Conservation (phyloP, 2,329 filamentous ascomycete species). For the Chaetomium strumarium region DNA sequence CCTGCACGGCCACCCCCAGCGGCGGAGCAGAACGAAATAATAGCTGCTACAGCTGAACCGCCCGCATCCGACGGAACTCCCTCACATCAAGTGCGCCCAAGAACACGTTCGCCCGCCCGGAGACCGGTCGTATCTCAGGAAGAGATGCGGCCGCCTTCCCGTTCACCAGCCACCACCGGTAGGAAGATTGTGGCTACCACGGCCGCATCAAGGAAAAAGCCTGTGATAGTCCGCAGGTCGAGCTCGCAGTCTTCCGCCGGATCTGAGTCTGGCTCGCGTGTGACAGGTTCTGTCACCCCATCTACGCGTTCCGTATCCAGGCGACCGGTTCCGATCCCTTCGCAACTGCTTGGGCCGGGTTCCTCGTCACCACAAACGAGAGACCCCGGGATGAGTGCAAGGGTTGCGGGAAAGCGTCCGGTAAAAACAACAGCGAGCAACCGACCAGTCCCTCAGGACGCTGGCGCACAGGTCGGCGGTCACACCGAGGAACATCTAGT, state of each 20-base stretch:
- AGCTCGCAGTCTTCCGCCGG: slow-evolving; percentile 43
- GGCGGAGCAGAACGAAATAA: slow-evolving; percentile 24
- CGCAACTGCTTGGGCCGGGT: slow-evolving; percentile 6
- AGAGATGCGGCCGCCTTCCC: slow-evolving; percentile 28
- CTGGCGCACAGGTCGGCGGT: background rate
- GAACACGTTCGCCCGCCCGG: slow-evolving; percentile 32
- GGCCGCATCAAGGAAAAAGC: slow-evolving; percentile 39
- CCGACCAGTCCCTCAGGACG: slow-evolving; percentile 10
- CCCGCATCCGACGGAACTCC: slow-evolving; percentile 21
- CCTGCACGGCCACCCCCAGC: slow-evolving; percentile 3
- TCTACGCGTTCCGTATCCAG: slow-evolving; percentile 6
- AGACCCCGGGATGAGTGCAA: slow-evolving; percentile 32
- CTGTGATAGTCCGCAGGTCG: slow-evolving; percentile 39
- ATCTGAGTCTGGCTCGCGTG: slow-evolving; percentile 23
- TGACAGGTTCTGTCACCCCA: background rate
- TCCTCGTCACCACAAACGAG: slow-evolving; percentile 14
- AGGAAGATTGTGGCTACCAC: slow-evolving; percentile 41
- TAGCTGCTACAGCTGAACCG: slow-evolving; percentile 4
- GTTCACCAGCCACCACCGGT: slow-evolving; percentile 13
- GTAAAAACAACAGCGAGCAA: slow-evolving; percentile 17
- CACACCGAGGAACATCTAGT: slow-evolving; percentile 4
- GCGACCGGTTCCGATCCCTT: background rate
- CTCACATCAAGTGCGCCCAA: slow-evolving; percentile 27
- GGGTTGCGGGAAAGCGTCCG: slow-evolving; percentile 46
- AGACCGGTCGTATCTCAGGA: slow-evolving; percentile 30